Evolutionary conservation across 306 rosid species (phyloP), one percentile per base, ranked within the genome.

Genomic region (Castanea sativa): DNA sequence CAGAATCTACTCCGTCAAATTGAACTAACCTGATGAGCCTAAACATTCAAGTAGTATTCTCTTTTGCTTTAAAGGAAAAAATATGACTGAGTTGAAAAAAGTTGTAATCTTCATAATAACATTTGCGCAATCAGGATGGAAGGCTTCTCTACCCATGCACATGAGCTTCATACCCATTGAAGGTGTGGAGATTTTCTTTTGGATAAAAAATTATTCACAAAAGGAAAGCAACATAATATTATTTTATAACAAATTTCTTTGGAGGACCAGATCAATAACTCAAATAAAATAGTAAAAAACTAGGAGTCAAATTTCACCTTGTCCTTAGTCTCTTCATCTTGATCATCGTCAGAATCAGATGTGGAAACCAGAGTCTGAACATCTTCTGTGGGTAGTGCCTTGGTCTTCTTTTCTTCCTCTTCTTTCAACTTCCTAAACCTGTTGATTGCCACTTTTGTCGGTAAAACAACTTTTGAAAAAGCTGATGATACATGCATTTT

Each of bases 341-440:
- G 82, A 76, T 69, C 89, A 71, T 78, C 85, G 55, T 87, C 95
- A 71, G 91, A 85, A 83, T 85, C 88, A 59, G 92, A 80, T 74
- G 74, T 64, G 15, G 91, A 87, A 79, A 86, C 88, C 71, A 84
- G 80, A 60, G 90, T 85, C 83, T 86, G 97, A 84, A 84, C 84
- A 74, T 84, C 94, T 64, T 85, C 93, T 15, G 73, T 77, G 27
- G 86, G 90, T 59, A 92, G 83, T 58, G 92, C 92, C 88, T 90
- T 78, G 68, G 83, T 90, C 80, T 84, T 89, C 64, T 77, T 93
- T 82, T 93, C 97, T 51, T 85, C 53, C 53, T 49, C 90, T 52
- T 91, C 96, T 83, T 82, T 91, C 41, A 89, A 83, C 85, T 90
- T 91, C 80, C 75, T 89, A 84, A 91, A 91, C 87, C 98, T 91